Conservation (phyloP, 2,329 filamentous ascomycete species). For the Ophiostoma himal-ulmi region DNA sequence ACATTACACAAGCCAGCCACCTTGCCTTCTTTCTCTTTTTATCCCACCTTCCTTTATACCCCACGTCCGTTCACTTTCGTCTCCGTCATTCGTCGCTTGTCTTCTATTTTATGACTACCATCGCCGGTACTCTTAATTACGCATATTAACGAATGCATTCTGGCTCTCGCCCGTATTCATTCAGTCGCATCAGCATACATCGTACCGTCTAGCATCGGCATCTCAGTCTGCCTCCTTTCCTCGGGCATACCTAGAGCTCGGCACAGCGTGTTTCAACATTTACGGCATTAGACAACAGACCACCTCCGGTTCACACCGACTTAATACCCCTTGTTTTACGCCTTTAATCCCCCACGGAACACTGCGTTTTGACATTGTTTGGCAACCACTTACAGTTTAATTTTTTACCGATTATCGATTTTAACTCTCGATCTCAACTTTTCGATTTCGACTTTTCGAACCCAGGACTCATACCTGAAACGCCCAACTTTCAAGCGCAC, state of each 20-base stretch:
- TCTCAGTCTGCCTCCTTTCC: not conserved
- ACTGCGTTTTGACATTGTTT: constrained; percentile 12
- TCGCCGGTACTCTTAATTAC: not conserved
- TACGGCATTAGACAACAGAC: constrained; percentile 13
- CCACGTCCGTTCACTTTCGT: not conserved
- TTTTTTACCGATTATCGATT: not conserved
- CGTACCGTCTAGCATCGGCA: not conserved
- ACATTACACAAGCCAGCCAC: constrained; percentile 10
- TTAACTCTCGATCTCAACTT: not conserved
- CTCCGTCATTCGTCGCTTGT: not conserved
- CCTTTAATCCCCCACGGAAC: not conserved
- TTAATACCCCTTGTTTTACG: not conserved
- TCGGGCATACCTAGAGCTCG: not conserved
- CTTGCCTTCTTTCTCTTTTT: not conserved
- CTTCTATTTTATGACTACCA: not conserved
- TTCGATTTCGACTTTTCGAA: not conserved
- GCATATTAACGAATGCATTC: not conserved
- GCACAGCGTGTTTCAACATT: constrained; percentile 1
- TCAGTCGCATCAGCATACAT: not conserved
- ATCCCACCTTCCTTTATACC: not conserved
- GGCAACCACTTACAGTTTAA: not conserved
- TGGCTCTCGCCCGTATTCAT: not conserved
- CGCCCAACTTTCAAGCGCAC: not conserved
- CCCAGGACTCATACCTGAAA: not conserved
- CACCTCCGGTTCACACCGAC: constrained; percentile 17